phyloP scores from a whole-genome alignment of 2,329 filamentous ascomycete genomes.

The Fusarium nisikadoi region DNA sequence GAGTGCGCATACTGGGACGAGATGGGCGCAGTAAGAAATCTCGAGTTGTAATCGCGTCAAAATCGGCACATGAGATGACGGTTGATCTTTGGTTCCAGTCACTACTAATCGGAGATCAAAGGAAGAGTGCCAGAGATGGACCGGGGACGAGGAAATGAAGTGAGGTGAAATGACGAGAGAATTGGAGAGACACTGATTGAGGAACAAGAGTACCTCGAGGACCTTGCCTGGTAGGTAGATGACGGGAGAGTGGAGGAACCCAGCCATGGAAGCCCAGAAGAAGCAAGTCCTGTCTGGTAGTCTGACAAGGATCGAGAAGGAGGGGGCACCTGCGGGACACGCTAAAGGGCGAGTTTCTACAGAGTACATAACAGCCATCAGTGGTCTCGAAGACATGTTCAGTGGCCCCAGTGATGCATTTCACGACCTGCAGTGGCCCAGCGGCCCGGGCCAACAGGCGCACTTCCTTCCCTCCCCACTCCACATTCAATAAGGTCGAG shows the following conservation, averaged over 20 bases:
- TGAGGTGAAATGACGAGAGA: conserved; percentile 28
- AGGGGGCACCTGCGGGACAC: conserved; percentile 14
- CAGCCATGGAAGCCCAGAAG: conserved; percentile 27
- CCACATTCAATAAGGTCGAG: conserved; percentile 1
- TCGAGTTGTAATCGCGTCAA: conserved; percentile 7
- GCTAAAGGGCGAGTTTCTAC: conserved; percentile 35
- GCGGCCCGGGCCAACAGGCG: conserved; percentile 25
- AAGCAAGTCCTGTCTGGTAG: conserved; percentile 24
- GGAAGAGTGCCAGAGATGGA: conserved; percentile 8
- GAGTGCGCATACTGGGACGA: conserved; percentile 38
- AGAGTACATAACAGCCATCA: conserved; percentile 30
- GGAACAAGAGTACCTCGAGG: conserved; percentile 15
- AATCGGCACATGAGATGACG: not conserved
- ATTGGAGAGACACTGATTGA: conserved; percentile 13
- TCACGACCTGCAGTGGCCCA: conserved; percentile 38
- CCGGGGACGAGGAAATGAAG: conserved; percentile 5
- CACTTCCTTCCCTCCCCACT: not conserved
- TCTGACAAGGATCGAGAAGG: conserved; percentile 12
- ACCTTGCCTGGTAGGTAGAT: conserved; percentile 4
- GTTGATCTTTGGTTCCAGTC: not conserved
- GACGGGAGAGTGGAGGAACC: conserved; percentile 40
- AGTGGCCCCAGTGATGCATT: conserved; percentile 38
- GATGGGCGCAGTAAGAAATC: conserved; percentile 16
- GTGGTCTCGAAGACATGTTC: conserved; percentile 21
- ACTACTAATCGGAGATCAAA: not conserved